Conservation (phyloP, 2,329 filamentous ascomycete genomes). For the Huntiella abstrusa region DNA sequence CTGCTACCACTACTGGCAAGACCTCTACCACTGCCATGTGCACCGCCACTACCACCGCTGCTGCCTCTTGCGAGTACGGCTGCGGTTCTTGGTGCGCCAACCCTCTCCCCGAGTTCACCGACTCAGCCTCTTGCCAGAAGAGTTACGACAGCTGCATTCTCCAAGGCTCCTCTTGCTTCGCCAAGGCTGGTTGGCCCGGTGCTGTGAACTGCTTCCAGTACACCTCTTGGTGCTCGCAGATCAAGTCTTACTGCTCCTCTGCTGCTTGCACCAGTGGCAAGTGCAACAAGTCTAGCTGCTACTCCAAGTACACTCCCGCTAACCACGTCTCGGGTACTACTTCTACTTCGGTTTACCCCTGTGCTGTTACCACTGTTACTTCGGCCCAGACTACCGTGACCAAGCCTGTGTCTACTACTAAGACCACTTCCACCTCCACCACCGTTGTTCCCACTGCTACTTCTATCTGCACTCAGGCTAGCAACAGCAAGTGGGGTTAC, state of each 20-base stretch:
- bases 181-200: slow-evolving; percentile 30
- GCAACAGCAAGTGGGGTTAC: slow-evolving; percentile 42
- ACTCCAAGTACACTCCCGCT: slow-evolving; percentile 22
- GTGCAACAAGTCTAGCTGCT: slow-evolving; percentile 27
- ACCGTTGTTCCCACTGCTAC: slow-evolving; percentile 28
- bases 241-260: slow-evolving; percentile 25
- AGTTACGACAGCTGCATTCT: slow-evolving; percentile 27
- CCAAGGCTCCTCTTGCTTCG: slow-evolving; percentile 32
- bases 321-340: slow-evolving; percentile 19
- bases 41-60: slow-evolving; percentile 26
- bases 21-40: slow-evolving; percentile 25
- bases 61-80: slow-evolving; percentile 33
- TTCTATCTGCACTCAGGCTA: slow-evolving; percentile 34
- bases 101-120: slow-evolving; percentile 28
- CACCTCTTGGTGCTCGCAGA: slow-evolving; percentile 27
- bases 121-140: slow-evolving; percentile 23
- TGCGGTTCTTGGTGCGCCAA: slow-evolving; percentile 35
- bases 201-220: slow-evolving; percentile 32
- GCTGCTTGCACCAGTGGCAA: slow-evolving; percentile 18
- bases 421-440: slow-evolving; percentile 15
- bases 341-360: slow-evolving; percentile 19
- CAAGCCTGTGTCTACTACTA: slow-evolving; percentile 16
- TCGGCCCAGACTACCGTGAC: slow-evolving; percentile 15
- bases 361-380: slow-evolving; percentile 15
- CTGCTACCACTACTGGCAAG: slow-evolving; percentile 15